phyloP scores from a whole-genome alignment of 2,329 filamentous ascomycete genomes.

The Daldinia sp. region DNA sequence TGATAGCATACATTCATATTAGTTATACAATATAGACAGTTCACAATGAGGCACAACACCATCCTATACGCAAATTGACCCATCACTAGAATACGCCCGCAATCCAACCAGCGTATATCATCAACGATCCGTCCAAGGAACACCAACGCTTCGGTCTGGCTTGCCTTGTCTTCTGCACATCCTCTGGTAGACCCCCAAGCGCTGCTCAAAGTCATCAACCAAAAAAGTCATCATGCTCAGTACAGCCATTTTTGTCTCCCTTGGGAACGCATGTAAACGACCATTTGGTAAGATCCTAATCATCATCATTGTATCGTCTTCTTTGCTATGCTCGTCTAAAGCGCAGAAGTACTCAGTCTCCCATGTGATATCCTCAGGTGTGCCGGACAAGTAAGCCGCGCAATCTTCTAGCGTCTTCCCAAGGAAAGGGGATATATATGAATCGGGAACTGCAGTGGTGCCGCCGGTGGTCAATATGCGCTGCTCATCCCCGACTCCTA shows the following conservation, averaged over 20 bases:
- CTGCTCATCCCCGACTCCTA: not conserved
- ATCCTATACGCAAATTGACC: no score
- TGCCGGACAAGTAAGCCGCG: not conserved
- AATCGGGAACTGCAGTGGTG: not conserved
- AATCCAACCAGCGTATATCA: not conserved
- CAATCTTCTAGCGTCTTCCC: not conserved
- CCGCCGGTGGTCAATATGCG: not conserved
- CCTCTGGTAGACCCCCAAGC: not conserved
- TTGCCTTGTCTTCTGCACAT: not conserved
- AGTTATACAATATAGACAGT: not conserved
- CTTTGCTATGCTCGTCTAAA: not conserved
- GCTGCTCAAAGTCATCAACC: not conserved
- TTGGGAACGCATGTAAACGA: not conserved
- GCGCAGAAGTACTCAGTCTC: not conserved
- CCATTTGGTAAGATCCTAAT: not conserved
- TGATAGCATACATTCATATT: not conserved
- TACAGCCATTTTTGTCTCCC: not conserved
- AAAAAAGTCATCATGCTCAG: not conserved
- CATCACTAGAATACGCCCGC: no score
- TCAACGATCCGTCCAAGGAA: not conserved
- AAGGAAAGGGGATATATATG: not conserved
- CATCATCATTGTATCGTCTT: not conserved
- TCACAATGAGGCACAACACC: not conserved
- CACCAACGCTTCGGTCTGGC: not conserved
- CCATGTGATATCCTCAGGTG: not conserved